phyloP scores from a whole-genome alignment of 2,329 filamentous ascomycete species.

The Monosporascus sp. region DNA sequence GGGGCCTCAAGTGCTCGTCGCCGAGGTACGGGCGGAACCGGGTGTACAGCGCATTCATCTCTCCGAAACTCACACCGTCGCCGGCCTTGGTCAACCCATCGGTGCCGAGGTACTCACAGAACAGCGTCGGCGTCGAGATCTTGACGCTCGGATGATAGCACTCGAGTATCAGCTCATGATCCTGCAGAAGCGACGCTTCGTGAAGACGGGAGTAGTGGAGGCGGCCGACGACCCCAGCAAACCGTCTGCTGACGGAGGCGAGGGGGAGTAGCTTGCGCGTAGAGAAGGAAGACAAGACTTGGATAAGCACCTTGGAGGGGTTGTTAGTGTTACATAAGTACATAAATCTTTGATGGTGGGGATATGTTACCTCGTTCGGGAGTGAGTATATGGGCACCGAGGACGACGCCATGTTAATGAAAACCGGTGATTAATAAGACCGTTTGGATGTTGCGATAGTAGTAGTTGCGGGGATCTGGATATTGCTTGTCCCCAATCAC shows the following conservation, averaged over 20 bases:
- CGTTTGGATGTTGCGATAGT: slow-evolving; percentile 7
- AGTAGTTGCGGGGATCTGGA: too few species aligned
- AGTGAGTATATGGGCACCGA: slow-evolving; percentile 24
- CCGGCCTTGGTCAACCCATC: slow-evolving; percentile 46
- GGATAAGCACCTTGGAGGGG: slow-evolving; percentile 41
- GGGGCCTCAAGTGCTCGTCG: slow-evolving; percentile 33
- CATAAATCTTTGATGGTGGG: neutral
- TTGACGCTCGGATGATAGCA: slow-evolving; percentile 70
- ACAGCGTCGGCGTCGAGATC: slow-evolving; percentile 61
- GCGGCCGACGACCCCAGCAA: slow-evolving; percentile 57
- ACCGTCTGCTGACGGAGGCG: slow-evolving; percentile 54
- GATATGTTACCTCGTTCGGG: slow-evolving; percentile 28
- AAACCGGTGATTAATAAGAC: slow-evolving; percentile 11
- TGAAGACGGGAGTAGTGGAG: slow-evolving; percentile 62
- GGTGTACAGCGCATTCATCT: slow-evolving; percentile 59
- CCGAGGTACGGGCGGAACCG: slow-evolving; percentile 62
- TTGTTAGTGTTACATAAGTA: slow-evolving; percentile 1
- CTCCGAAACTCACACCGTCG: slow-evolving; percentile 27
- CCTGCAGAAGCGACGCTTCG: slow-evolving; percentile 49
- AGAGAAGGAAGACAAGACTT: slow-evolving; percentile 42
- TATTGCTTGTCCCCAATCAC: neutral
- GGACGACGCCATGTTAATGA: slow-evolving; percentile 15
- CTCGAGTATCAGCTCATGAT: slow-evolving; percentile 68
- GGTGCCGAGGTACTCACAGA: slow-evolving; percentile 62
- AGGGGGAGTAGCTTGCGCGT: slow-evolving; percentile 51